These are phyloP conservation scores for Creolimax fragrantissima DNA, from an alignment of 78 protist species.

Conservation along the genomic window DNA sequence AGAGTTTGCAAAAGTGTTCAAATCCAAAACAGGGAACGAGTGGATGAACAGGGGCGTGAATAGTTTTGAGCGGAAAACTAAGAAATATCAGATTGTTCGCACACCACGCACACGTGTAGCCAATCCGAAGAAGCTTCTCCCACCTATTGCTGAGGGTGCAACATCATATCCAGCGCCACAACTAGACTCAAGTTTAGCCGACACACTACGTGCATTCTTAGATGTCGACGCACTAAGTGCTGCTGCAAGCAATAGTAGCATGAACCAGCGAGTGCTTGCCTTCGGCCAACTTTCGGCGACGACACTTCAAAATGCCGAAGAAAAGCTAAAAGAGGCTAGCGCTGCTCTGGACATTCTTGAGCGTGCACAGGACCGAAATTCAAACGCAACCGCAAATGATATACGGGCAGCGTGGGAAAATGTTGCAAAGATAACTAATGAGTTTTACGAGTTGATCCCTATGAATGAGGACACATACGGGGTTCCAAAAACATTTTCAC, in stretches of 20 bases:
- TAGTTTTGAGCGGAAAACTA: not conserved
- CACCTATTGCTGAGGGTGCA: not conserved
- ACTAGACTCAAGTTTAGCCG: not conserved
- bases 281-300: not conserved
- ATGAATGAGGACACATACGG: not conserved
- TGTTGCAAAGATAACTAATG: not conserved
- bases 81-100: not conserved
- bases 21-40: not conserved
- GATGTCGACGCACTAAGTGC: not conserved
- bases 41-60: not conserved
- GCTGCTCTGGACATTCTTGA: not conserved
- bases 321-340: not conserved
- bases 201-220: not conserved
- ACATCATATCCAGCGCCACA: not conserved
- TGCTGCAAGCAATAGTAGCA: not conserved
- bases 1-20: conserved; percentile 3
- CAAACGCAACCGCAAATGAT: not conserved
- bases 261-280: not conserved
- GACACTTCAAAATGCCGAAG: not conserved
- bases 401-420: not conserved
- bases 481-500: not conserved
- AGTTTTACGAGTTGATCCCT: not conserved
- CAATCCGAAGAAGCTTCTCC: not conserved
- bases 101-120: not conserved
- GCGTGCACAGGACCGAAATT: too few relatives aligned